Conservation (phyloP, 2,329 filamentous ascomycete genomes). For the Colletotrichum euphorbiae region DNA sequence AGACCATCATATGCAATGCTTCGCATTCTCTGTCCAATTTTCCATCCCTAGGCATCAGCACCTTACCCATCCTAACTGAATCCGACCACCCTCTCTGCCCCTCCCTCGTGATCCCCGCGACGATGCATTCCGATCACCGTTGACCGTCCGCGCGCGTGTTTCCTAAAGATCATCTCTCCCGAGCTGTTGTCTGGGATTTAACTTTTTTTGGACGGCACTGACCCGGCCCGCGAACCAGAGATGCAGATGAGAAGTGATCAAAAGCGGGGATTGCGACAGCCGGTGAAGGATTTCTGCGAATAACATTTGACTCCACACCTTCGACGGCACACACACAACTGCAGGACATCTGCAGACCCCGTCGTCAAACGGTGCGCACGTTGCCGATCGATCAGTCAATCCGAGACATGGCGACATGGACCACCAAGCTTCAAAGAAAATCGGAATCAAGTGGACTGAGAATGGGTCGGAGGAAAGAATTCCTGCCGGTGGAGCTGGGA, state of each 20-base stretch:
- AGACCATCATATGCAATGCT: neutral
- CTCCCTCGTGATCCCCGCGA: conserved; percentile 9
- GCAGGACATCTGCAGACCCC: conserved; percentile 30
- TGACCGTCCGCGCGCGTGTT: neutral
- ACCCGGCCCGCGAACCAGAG: conserved; percentile 36
- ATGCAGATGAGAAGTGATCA: conserved; percentile 35
- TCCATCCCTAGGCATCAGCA: neutral
- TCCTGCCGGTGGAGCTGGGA: neutral
- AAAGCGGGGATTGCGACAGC: conserved; percentile 22
- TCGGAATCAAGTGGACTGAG: neutral
- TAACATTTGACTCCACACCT: conserved; percentile 29
- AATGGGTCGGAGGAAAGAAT: neutral
- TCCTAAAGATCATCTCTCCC: neutral
- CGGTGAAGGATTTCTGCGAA: conserved; percentile 34
- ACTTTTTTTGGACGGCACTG: conserved; percentile 35
- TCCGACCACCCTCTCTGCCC: conserved; percentile 4
- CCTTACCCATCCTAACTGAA: neutral
- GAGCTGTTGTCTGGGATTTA: conserved; percentile 32
- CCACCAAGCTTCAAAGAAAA: conserved; percentile 1
- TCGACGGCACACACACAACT: conserved; percentile 28
- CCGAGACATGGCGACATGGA: conserved; percentile 19
- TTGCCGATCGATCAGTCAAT: conserved; percentile 12
- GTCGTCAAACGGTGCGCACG: conserved; percentile 29
- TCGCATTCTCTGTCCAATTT: conserved; percentile 12
- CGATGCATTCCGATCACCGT: conserved; percentile 20